These are phyloP conservation scores for Geosmithia flava DNA, from an alignment of 2,329 filamentous ascomycete genomes.

Conservation along the genomic window DNA sequence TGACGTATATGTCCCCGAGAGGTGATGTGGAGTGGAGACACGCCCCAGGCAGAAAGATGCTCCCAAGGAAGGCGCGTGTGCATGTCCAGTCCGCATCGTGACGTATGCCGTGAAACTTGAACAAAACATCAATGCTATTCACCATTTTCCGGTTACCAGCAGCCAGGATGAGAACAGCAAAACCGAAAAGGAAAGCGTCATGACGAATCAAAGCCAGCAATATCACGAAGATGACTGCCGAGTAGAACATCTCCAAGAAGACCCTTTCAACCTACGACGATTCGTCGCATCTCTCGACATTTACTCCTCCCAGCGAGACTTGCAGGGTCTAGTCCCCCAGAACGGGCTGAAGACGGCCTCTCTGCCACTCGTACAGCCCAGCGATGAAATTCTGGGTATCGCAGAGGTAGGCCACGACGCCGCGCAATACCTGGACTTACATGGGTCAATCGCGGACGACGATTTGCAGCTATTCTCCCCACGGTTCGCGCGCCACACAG, in stretches of 20 bases:
- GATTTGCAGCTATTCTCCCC: background rate
- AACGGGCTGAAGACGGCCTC: background rate
- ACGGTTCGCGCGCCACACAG: background rate
- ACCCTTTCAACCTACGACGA: background rate
- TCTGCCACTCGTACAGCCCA: background rate
- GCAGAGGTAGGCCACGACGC: background rate
- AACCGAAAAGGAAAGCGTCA: background rate
- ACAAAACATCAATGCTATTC: too few relatives aligned
- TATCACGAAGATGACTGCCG: background rate
- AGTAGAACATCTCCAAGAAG: background rate
- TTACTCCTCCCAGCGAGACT: background rate
- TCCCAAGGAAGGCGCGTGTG: too few relatives aligned
- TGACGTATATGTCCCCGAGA: too few relatives aligned
- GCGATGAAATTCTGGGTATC: background rate
- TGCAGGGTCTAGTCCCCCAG: background rate
- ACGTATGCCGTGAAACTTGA: too few relatives aligned
- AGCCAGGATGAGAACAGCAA: too few relatives aligned
- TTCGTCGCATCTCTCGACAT: background rate
- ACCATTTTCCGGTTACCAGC: too few relatives aligned
- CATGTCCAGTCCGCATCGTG: too few relatives aligned
- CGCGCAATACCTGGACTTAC: background rate
- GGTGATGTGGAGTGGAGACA: too few relatives aligned
- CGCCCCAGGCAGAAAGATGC: too few relatives aligned
- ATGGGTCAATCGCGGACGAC: background rate
- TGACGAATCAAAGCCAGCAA: background rate